Conservation (phyloP, 2,329 filamentous ascomycete genomes). For the Basipetospora chlamydospora region DNA sequence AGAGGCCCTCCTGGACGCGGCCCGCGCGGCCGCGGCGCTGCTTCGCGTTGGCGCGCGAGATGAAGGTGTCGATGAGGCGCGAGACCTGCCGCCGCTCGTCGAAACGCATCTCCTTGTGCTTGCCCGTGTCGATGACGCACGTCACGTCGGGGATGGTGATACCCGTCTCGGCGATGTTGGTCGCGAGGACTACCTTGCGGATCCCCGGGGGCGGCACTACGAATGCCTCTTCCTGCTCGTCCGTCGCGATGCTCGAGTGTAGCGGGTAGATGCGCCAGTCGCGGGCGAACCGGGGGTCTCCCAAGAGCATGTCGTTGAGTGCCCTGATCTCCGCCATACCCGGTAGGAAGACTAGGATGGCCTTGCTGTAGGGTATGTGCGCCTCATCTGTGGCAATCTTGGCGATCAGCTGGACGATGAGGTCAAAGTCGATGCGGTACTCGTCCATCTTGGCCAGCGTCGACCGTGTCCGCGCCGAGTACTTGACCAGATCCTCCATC, state of each 20-base stretch:
- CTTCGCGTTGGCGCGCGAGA: constrained; percentile 89
- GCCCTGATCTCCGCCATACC: constrained; percentile 86
- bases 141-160: constrained; percentile 98
- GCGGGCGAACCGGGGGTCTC: constrained; percentile 58
- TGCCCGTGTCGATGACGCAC: constrained; percentile 90
- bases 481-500: constrained; percentile 50
- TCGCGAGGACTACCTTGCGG: constrained; percentile 89
- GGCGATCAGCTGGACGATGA: constrained; percentile 67
- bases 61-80: constrained; percentile 82
- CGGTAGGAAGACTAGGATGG: constrained; percentile 86
- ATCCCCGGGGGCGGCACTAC: constrained; percentile 65
- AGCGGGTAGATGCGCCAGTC: constrained; percentile 80
- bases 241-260: constrained; percentile 88
- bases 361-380: constrained; percentile 64
- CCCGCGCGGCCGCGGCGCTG: constrained; percentile 87
- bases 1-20: constrained; percentile 86
- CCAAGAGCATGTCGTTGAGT: constrained; percentile 70
- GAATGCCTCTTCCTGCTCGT: constrained; percentile 92
- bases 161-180: constrained; percentile 96
- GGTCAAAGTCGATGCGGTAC: constrained; percentile 78
- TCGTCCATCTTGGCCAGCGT: constrained; percentile 72
- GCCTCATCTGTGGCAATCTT: constrained; percentile 56
- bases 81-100: constrained; percentile 88
- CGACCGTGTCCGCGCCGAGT: constrained; percentile 61
- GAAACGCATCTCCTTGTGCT: constrained; percentile 94